These are phyloP conservation scores for Mucor plumbeus DNA, from an alignment of 371 early-diverging fungal species.

Conservation along the genomic window DNA sequence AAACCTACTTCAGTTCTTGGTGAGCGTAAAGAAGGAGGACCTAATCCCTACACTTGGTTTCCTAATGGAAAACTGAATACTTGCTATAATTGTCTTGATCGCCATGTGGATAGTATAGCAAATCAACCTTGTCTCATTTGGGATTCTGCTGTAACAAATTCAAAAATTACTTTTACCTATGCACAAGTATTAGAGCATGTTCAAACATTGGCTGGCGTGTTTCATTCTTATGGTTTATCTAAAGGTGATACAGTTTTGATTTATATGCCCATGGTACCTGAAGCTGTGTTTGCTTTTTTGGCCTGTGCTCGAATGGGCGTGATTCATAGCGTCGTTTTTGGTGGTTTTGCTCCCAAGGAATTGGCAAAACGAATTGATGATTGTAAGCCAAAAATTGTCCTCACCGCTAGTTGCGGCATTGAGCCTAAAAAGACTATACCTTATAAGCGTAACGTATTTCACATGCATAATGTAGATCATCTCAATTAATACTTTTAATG, in stretches of 20 bases:
- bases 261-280: constrained; percentile 91
- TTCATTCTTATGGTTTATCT: constrained; percentile 71
- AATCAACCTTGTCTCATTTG: constrained; percentile 77
- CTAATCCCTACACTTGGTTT: constrained; percentile 67
- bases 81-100: constrained; percentile 92
- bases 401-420: constrained; percentile 83
- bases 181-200: constrained; percentile 73
- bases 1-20: constrained; percentile 39
- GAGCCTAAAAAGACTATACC: constrained; percentile 69
- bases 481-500: constrained; percentile 3
- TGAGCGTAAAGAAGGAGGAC: constrained; percentile 11
- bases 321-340: constrained; percentile 79
- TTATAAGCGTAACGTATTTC: constrained; percentile 59
- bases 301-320: constrained; percentile 93
- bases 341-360: constrained; percentile 84
- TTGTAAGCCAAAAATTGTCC: constrained; percentile 72
- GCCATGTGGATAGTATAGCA: constrained; percentile 62
- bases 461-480: background rate
- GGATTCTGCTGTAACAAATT: constrained; percentile 72
- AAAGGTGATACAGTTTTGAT: constrained; percentile 87
- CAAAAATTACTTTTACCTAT: constrained; percentile 70
- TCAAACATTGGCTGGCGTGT: constrained; percentile 74
- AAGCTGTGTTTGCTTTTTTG: constrained; percentile 87
- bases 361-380: constrained; percentile 84
- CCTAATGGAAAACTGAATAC: constrained; percentile 83